These are phyloP conservation scores for Cutaneotrichosporon mucoides DNA, from an alignment of 1,284 basidiomycete genomes.

Conservation along the genomic window DNA sequence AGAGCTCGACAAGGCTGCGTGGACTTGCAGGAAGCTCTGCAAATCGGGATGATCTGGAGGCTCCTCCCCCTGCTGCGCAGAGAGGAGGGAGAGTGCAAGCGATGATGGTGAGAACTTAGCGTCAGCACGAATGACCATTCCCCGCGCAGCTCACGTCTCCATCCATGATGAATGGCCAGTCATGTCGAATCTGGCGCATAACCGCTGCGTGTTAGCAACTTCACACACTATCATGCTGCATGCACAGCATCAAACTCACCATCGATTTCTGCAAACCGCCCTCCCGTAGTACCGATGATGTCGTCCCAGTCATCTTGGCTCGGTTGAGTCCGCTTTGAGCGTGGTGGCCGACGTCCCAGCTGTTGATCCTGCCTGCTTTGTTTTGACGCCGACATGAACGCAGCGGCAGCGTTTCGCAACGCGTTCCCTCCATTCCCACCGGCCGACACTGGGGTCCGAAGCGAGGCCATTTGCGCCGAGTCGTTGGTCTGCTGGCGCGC, in stretches of 20 bases:
- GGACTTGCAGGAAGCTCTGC: conserved; percentile 35
- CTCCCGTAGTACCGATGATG: conserved; percentile 26
- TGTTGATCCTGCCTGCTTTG: conserved; percentile 13
- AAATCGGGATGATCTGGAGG: conserved; percentile 33
- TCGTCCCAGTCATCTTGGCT: conserved; percentile 27
- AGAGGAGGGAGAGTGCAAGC: conserved; percentile 77
- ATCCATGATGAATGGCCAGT: conserved; percentile 84
- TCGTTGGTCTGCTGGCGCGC: conserved; percentile 31
- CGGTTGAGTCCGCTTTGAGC: conserved; percentile 10
- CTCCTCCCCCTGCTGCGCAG: conserved; percentile 57
- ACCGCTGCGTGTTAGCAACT: conserved; percentile 57
- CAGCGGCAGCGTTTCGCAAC: conserved; percentile 40
- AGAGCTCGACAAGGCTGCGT: conserved; percentile 36
- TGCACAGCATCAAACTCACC: conserved; percentile 17
- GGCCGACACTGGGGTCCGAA: background rate
- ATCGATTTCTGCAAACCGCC: conserved; percentile 48
- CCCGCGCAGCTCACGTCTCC: conserved; percentile 60
- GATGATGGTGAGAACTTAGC: conserved; percentile 84
- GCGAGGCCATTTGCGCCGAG: conserved; percentile 14
- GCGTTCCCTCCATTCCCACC: conserved; percentile 11
- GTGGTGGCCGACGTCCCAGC: conserved; percentile 6
- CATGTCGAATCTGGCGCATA: conserved; percentile 75
- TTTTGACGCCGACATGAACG: conserved; percentile 33
- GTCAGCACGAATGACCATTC: too few relatives aligned
- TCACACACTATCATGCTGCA: too few relatives aligned